Conservation (phyloP, 768 basidiomycete species). For the Russula vinacea region DNA sequence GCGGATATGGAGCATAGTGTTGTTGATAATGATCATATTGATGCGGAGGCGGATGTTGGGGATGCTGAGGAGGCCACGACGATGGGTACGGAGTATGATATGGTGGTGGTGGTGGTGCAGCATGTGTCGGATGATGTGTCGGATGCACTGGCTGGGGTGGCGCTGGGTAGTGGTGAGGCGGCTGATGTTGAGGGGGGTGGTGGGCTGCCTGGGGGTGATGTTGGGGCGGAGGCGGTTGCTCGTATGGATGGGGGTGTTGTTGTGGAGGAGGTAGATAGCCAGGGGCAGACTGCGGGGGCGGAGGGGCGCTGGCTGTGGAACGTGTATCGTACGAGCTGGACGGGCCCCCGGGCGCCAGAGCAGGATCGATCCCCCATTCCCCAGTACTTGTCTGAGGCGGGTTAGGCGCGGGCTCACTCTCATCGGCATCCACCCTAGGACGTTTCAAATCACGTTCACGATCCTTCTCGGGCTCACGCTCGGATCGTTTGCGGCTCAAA, state of each 20-base stretch:
- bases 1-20: constrained; percentile 24
- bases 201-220: constrained; percentile 25
- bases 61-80: constrained; percentile 25
- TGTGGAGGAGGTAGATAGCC: constrained; percentile 18
- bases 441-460: constrained; percentile 27
- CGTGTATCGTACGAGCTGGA: constrained; percentile 25
- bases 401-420: constrained; percentile 18
- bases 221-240: constrained; percentile 22
- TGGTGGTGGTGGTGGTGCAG: constrained; percentile 18
- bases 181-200: constrained; percentile 25
- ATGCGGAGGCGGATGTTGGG: constrained; percentile 19
- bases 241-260: constrained; percentile 18
- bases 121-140: constrained; percentile 19
- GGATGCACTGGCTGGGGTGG: constrained; percentile 28
- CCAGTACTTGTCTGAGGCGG: constrained; percentile 19
- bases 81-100: constrained; percentile 23
- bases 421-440: constrained; percentile 26
- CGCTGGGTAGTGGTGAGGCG: constrained; percentile 24
- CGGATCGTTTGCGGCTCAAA: constrained; percentile 24
- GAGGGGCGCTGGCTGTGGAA: constrained; percentile 25
- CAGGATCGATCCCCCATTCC: constrained; percentile 29
- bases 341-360: constrained; percentile 24
- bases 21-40: constrained; percentile 26
- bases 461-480: constrained; percentile 30
- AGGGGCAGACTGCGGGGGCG: constrained; percentile 24